A percentile compares a stretch with the other conserved stretches of the same genome.
phyloP scores from a whole-genome alignment of 2,329 filamentous ascomycete species.

The Aspergillus latus region DNA sequence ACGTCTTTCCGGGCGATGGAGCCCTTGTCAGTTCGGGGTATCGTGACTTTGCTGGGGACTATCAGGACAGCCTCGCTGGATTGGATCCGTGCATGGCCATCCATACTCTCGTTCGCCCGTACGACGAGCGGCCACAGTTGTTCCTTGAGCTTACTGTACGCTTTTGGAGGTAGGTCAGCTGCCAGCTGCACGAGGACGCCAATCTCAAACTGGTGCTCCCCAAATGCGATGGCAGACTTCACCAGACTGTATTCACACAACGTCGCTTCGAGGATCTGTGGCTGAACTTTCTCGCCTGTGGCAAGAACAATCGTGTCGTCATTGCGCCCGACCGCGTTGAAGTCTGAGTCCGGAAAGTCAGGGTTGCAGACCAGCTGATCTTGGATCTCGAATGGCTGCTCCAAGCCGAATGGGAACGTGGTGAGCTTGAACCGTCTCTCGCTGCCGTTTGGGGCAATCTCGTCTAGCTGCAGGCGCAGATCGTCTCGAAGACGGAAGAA shows the following conservation, averaged over 20 bases:
- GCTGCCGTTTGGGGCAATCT: background rate
- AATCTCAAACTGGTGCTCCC: background rate
- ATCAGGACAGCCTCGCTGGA: background rate
- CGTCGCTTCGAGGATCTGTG: background rate
- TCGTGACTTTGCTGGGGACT: background rate
- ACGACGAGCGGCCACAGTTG: constrained; percentile 4
- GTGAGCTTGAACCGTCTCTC: constrained; percentile 1
- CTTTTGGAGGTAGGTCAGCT: background rate
- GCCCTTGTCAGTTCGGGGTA: constrained; percentile 11
- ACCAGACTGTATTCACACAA: background rate
- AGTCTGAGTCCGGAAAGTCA: background rate
- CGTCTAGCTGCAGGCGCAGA: background rate
- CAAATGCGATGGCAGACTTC: constrained; percentile 4
- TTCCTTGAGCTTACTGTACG: background rate
- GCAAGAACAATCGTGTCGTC: constrained; percentile 8
- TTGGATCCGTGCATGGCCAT: constrained; percentile 3
- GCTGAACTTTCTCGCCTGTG: constrained; percentile 8
- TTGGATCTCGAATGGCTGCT: constrained; percentile 4
- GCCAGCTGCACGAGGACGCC: background rate
- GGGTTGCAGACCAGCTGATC: constrained; percentile 4
- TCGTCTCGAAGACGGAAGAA: constrained; percentile 7
- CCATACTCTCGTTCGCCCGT: background rate
- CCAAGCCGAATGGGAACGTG: constrained; percentile 7
- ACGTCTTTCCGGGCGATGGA: constrained; percentile 7
- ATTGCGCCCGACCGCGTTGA: background rate